Percentiles rank a stretch among this genome's conserved stretches.
These are phyloP conservation scores for Ceratocystis cacaofunesta DNA, from an alignment of 2,329 filamentous ascomycete genomes.

Conservation along the genomic window DNA sequence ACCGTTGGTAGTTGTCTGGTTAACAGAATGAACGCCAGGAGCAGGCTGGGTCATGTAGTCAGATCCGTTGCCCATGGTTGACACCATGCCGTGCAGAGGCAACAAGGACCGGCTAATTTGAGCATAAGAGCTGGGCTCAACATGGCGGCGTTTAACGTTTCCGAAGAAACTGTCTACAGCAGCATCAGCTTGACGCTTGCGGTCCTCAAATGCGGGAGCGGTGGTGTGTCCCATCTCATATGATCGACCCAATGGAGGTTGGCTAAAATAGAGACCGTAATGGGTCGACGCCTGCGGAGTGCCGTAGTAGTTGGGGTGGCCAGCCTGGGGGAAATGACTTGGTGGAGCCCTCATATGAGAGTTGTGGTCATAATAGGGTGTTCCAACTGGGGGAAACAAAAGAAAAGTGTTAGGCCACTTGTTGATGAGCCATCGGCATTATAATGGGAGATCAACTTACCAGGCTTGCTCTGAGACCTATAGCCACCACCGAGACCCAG, in stretches of 20 bases:
- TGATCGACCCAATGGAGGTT: constrained; percentile 37
- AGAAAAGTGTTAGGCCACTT: constrained; percentile 17
- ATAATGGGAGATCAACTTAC: constrained; percentile 29
- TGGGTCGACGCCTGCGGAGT: constrained; percentile 38
- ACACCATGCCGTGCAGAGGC: constrained; percentile 59
- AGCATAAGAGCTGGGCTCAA: constrained; percentile 78
- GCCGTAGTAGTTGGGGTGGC: constrained; percentile 41
- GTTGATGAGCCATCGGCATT: constrained; percentile 19
- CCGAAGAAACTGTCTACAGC: constrained; percentile 80
- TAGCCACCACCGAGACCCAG: constrained; percentile 39
- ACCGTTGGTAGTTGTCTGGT: constrained; percentile 41
- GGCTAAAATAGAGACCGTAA: constrained; percentile 67
- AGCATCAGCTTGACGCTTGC: constrained; percentile 75
- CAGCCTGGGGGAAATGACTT: constrained; percentile 42
- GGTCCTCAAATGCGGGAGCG: constrained; percentile 43
- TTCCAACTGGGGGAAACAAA: constrained; percentile 22
- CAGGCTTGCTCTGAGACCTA: constrained; percentile 37
- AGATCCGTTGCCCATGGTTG: constrained; percentile 39
- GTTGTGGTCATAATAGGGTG: constrained; percentile 51
- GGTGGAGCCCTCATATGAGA: constrained; percentile 46
- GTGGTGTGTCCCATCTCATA: constrained; percentile 19
- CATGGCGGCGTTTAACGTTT: constrained; percentile 77
- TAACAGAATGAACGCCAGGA: constrained; percentile 30
- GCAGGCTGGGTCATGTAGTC: constrained; percentile 39
- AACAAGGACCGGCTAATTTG: constrained; percentile 82